These are phyloP conservation scores for Penicillium decumbens DNA, from an alignment of 2,329 filamentous ascomycete species.

Conservation along the genomic window DNA sequence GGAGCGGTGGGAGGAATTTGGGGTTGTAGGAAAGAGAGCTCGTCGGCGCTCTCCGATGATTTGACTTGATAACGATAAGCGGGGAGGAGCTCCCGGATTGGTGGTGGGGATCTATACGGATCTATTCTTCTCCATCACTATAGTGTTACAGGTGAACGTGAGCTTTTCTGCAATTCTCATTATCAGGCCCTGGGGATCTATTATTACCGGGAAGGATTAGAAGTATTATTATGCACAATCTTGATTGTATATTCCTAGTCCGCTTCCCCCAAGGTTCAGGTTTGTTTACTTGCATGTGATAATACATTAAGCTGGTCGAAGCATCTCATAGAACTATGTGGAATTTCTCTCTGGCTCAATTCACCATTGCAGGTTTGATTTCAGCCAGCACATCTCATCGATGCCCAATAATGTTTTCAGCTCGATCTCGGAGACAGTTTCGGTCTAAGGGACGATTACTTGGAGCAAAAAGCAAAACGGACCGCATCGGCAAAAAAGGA, in stretches of 20 bases:
- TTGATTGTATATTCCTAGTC: not conserved
- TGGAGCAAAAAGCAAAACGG: not conserved
- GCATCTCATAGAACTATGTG: not conserved
- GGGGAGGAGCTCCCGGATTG: not conserved
- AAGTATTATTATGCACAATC: not conserved
- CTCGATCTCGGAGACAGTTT: not conserved
- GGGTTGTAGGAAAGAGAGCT: constrained; percentile 6
- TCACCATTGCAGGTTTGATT: not conserved
- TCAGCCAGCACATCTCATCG: not conserved
- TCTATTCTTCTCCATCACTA: not conserved
- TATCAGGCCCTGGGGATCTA: not conserved
- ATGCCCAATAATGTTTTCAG: not conserved
- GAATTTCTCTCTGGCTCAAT: not conserved
- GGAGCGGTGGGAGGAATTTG: not conserved
- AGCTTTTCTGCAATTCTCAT: not conserved
- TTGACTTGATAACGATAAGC: constrained; percentile 12
- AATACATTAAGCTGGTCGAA: not conserved
- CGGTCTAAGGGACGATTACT: not conserved
- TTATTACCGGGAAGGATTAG: not conserved
- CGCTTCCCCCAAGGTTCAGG: not conserved
- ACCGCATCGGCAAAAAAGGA: not conserved
- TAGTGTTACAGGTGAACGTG: not conserved
- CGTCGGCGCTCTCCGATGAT: constrained; percentile 12
- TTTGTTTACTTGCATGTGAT: not conserved
- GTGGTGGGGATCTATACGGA: too few relatives aligned